Conservation (phyloP, 208 protist species). For the Leishmania tropica region DNA sequence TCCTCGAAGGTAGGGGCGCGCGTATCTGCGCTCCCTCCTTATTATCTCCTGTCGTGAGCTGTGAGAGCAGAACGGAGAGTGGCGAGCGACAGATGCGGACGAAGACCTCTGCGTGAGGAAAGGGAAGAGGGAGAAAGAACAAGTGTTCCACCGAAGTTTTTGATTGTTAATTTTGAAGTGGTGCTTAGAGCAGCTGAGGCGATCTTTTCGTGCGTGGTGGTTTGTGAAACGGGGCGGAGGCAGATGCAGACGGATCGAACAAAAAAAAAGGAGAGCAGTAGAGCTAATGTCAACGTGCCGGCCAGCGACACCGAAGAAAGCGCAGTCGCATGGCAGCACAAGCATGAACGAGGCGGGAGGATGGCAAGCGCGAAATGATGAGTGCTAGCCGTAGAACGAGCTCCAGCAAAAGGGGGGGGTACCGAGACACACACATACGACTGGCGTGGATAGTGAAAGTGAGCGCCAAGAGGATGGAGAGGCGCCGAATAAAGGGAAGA, state of each 20-base stretch:
- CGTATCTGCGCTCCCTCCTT: neutral
- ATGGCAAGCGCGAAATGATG: neutral
- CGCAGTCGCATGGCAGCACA: neutral
- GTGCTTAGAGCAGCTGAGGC: neutral
- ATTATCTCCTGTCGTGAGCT: neutral
- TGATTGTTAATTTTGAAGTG: neutral
- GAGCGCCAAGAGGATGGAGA: neutral
- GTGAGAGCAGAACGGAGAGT: neutral
- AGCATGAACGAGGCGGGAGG: neutral
- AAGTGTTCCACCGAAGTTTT: neutral
- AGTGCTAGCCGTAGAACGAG: neutral
- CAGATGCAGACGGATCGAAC: neutral
- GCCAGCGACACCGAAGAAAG: neutral
- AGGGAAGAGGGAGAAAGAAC: constrained; percentile 2
- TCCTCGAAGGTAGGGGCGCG: neutral
- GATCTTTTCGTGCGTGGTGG: neutral
- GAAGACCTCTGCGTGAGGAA: constrained; percentile 1
- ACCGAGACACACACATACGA: neutral
- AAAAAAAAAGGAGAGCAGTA: neutral
- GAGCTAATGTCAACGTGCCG: neutral
- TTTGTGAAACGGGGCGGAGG: neutral
- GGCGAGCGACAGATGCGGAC: neutral
- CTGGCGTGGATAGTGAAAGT: neutral
- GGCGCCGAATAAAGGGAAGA: neutral
- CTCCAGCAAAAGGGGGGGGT: neutral